phyloP scores from a whole-genome alignment of 192 early-diverging fungal genomes.

The Entomortierella chlamydospora region DNA sequence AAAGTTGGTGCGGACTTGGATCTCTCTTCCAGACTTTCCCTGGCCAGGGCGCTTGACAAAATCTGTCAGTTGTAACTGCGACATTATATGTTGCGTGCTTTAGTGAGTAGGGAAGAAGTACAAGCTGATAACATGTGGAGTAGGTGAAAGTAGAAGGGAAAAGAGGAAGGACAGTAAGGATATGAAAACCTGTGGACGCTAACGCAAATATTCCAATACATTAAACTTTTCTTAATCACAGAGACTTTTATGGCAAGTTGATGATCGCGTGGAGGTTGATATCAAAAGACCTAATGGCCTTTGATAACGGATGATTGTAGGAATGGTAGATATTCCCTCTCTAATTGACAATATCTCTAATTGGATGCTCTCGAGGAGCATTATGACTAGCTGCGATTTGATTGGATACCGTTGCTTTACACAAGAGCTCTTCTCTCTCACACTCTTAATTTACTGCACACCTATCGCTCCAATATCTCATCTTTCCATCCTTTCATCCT shows the following conservation, averaged over 20 bases:
- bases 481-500: background rate
- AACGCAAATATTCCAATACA: too few species aligned
- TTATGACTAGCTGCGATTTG: conserved; percentile 21
- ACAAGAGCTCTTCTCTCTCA: background rate
- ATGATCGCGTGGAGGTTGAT: too few species aligned
- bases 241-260: too few species aligned
- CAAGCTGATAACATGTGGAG: too few species aligned
- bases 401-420: conserved; percentile 8
- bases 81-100: background rate
- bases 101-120: background rate
- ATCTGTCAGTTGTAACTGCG: conserved; percentile 25
- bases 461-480: background rate
- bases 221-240: too few species aligned
- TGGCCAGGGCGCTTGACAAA: conserved; percentile 56
- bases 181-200: too few species aligned
- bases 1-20: conserved; percentile 74
- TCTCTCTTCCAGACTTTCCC: conserved; percentile 58
- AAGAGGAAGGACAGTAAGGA: too few species aligned
- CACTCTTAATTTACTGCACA: background rate
- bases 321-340: background rate
- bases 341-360: conserved; percentile 8
- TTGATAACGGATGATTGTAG: background rate
- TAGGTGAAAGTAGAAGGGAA: too few species aligned
- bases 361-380: background rate
- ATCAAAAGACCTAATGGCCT: background rate